Evolutionary conservation across 345 rosid species (phyloP).

Genomic region (Brassica napus): Da-Ae NC_063442.1:5890001-5890500

Average conservation of each 20-base stretch:
- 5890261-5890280: background rate
- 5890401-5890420: constrained; percentile 98
- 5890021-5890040: background rate
- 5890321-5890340: constrained; percentile 98
- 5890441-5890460: constrained; percentile 7
- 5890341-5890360: constrained; percentile 96
- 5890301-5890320: constrained; percentile 57
- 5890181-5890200: constrained; percentile 93
- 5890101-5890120: constrained; percentile 89
- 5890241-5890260: background rate
- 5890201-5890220: constrained; percentile 71
- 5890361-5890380: constrained; percentile 98
- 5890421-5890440: constrained; percentile 11
- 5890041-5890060: constrained; percentile 14
- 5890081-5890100: constrained; percentile 88
- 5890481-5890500: constrained; percentile 11
- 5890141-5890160: constrained; percentile 91
- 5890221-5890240: constrained; percentile 6
- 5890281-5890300: constrained; percentile 24
- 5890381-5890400: constrained; percentile 97
- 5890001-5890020: background rate
- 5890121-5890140: constrained; percentile 96
- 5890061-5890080: background rate
- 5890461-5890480: background rate
- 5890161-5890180: constrained; percentile 85